Conservation (phyloP, 768 basidiomycete genomes). For the Podaxis sp. region DNA sequence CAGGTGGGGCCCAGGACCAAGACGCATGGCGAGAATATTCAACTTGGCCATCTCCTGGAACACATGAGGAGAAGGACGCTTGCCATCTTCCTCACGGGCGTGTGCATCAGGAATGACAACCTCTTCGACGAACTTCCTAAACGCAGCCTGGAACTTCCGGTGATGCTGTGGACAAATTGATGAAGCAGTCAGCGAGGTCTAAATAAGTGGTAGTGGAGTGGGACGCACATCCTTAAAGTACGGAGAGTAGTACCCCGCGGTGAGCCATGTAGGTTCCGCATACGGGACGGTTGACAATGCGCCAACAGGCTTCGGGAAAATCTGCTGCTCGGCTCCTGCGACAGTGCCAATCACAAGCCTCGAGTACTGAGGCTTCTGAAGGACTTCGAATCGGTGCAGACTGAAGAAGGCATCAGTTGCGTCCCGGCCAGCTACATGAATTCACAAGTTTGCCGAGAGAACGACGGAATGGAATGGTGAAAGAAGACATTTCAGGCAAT, state of each 20-base stretch:
- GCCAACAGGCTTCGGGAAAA: slow-evolving; percentile 52
- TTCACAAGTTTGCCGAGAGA: background rate
- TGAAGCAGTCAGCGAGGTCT: slow-evolving; percentile 17
- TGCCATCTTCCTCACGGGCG: slow-evolving; percentile 77
- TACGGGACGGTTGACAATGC: slow-evolving; percentile 77
- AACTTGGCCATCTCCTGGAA: slow-evolving; percentile 64
- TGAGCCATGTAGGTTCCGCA: slow-evolving; percentile 84
- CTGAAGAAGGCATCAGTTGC: slow-evolving; percentile 87
- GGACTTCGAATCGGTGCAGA: slow-evolving; percentile 83
- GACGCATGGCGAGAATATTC: slow-evolving; percentile 62
- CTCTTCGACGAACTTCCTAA: slow-evolving; percentile 74
- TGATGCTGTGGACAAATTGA: slow-evolving; percentile 41
- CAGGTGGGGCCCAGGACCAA: slow-evolving; percentile 86
- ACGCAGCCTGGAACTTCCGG: slow-evolving; percentile 52
- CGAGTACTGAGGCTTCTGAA: slow-evolving; percentile 70
- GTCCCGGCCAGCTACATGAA: slow-evolving; percentile 72
- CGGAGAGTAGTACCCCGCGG: slow-evolving; percentile 64
- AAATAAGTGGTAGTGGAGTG: slow-evolving; percentile 31
- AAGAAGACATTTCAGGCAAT: background rate
- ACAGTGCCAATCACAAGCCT: slow-evolving; percentile 74
- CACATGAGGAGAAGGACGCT: slow-evolving; percentile 68
- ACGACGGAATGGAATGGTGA: background rate
- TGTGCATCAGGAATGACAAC: slow-evolving; percentile 55
- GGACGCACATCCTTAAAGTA: slow-evolving; percentile 68
- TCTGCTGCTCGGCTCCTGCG: slow-evolving; percentile 55